A percentile compares a stretch with the other conserved stretches of the same genome.
Evolutionary conservation across 257 asterid genomes (phyloP).

Genomic region (Nicotiana tabacum): DNA sequence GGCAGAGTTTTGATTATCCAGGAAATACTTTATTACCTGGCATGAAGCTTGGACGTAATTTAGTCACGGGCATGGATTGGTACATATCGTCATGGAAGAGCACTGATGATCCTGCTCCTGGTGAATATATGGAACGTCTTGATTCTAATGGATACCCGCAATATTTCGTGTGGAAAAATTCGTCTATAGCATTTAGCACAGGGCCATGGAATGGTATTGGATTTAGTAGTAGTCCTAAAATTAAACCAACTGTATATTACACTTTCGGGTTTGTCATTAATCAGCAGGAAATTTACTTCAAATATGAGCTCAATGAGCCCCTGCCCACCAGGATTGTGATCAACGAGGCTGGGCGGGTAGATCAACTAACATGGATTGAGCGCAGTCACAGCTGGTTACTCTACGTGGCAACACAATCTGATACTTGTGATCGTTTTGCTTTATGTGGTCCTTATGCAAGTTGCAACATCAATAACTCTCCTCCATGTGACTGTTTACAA

Average conservation of each 20-base stretch:
- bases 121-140: slow-evolving; percentile 1
- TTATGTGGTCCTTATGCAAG: slow-evolving; percentile 25
- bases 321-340: slow-evolving; percentile 10
- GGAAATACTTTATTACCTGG: slow-evolving; percentile 8
- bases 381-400: slow-evolving; percentile 22
- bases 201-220: slow-evolving; percentile 20
- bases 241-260: not conserved
- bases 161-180: not conserved
- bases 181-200: not conserved
- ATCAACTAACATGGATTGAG: slow-evolving; percentile 16
- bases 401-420: slow-evolving; percentile 17
- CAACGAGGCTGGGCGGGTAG: not conserved
- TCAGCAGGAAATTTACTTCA: slow-evolving; percentile 3
- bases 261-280: not conserved
- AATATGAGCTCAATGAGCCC: not conserved
- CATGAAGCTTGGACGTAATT: slow-evolving; percentile 16
- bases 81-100: slow-evolving; percentile 15
- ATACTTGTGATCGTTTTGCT: slow-evolving; percentile 26
- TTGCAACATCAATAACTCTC: slow-evolving; percentile 11
- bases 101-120: slow-evolving; percentile 14
- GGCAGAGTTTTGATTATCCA: slow-evolving; percentile 24
- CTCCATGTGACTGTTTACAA: slow-evolving; percentile 24
- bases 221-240: not conserved
- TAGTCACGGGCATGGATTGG: not conserved
- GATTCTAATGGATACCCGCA: slow-evolving; percentile 4